These are phyloP conservation scores for Coriaria nepalensis DNA, from an alignment of 306 rosid species.

Conservation along the genomic window DNA sequence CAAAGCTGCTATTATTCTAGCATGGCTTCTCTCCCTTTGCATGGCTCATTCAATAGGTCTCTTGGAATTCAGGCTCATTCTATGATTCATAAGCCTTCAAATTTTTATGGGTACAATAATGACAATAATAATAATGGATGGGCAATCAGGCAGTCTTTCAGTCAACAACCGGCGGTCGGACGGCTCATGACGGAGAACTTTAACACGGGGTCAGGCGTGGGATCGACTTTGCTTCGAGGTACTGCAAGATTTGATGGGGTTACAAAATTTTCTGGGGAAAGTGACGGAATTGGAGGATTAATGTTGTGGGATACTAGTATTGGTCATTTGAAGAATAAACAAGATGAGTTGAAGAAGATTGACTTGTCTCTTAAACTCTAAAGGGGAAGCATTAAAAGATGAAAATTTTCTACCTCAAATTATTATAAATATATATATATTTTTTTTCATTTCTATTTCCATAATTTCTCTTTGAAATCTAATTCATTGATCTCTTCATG, in stretches of 20 bases:
- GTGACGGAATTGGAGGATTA: conserved; percentile 30
- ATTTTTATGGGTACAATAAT: conserved; percentile 22
- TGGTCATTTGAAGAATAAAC: conserved; percentile 31
- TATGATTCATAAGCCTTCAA: conserved; percentile 55
- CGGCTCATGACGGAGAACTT: conserved; percentile 18
- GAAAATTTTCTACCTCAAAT: conserved; percentile 3
- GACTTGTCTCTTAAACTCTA: conserved; percentile 93
- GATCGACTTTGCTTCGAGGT: conserved; percentile 22
- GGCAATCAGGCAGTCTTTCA: conserved; percentile 25
- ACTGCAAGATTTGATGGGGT: conserved; percentile 29
- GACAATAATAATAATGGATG: conserved; percentile 32
- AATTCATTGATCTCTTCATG: too few species aligned
- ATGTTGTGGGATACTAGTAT: conserved; percentile 25
- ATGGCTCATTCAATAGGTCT: conserved; percentile 58
- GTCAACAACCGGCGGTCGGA: conserved; percentile 34
- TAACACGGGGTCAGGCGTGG: conserved; percentile 20
- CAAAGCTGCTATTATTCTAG: conserved; percentile 25
- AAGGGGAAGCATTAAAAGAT: conserved; percentile 10
- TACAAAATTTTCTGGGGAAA: conserved; percentile 22
- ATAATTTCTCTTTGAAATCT: conserved; percentile 7
- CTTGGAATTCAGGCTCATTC: conserved; percentile 77
- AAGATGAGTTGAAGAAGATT: conserved; percentile 66
- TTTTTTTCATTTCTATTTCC: conserved; percentile 1
- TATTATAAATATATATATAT: too few species aligned
- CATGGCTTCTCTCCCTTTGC: conserved; percentile 83